Evolutionary conservation across 75 land plant species (phyloP), one percentile per base, ranked within the genome.

Genomic region (Ceratopteris richardii): DNA sequence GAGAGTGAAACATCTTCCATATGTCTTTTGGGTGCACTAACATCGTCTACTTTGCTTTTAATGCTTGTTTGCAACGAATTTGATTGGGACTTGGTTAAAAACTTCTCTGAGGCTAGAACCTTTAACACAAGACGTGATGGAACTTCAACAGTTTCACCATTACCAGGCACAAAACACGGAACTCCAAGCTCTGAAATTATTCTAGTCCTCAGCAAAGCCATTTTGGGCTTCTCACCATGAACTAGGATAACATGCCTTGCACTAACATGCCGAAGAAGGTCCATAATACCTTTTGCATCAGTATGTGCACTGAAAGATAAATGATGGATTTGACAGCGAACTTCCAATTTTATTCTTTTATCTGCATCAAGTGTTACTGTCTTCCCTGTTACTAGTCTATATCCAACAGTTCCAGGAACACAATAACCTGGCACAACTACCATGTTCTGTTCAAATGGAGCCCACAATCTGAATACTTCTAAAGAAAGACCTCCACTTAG

Each of bases 251-350:
- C 96, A 79, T 95, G 76, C 43, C 77, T 58, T 39, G 99, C 97
- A 9, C 79, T 78, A 13, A 95, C 83, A 65, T 84, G 89, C 41
- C 58, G 73, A 10, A 86, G 72, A 43, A 95, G 80, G 73, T 95
- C 99, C 97, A 95, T 83, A 27, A 95, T 95, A 13, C 99, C 99
- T 73, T 86, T 95, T 48, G 83, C 73, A 74, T 95, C 99, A 2
- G 99, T 95, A 57, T 95, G 99, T 40, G 99, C 82, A 74, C 96
- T 90, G 62, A 90, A 95, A 28, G 99, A 71, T 42, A 95, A 29
- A 26, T 83, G 81, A 66, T 95, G 99, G 33, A 86, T 97, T 97
- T 95, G 97, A 68, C 99, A 95, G 29, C 79, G 79, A 42, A 90
- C 92, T 41, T 90, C 86, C 67, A 90, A 61, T 14, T 67, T 60